Evolutionary conservation across 495 filamentous ascomycete species (phyloP).

Genomic region (Xylaria castorea): DNA sequence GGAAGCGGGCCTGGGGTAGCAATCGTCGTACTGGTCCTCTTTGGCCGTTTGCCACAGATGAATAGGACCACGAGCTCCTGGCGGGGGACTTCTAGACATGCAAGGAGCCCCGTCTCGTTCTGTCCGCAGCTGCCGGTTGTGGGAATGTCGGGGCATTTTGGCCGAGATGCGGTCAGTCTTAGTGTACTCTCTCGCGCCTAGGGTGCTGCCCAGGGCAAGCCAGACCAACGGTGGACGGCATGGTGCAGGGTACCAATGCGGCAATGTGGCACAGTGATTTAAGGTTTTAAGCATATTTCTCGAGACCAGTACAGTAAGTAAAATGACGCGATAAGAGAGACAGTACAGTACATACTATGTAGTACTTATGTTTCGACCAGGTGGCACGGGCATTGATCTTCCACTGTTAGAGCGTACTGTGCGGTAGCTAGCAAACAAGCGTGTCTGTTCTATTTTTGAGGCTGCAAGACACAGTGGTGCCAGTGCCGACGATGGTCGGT

Average conservation of each 20-base stretch:
- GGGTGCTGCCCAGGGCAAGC: slow-evolving; percentile 20
- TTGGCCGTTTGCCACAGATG: neutral
- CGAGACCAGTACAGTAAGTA: slow-evolving; percentile 15
- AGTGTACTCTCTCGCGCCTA: slow-evolving; percentile 15
- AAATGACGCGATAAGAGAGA: slow-evolving; percentile 10
- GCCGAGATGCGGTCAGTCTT: slow-evolving; percentile 27
- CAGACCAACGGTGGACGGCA: slow-evolving; percentile 25
- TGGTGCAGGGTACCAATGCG: slow-evolving; percentile 4
- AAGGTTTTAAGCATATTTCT: slow-evolving; percentile 29
- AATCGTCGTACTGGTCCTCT: neutral
- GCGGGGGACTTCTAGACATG: slow-evolving; percentile 8
- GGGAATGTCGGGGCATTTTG: slow-evolving; percentile 22
- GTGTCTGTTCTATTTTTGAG: slow-evolving; percentile 24
- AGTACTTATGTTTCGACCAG: neutral
- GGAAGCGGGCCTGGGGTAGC: neutral
- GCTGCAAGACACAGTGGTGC: neutral
- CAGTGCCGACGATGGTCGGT: neutral
- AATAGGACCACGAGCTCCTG: neutral
- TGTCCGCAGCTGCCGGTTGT: slow-evolving; percentile 19
- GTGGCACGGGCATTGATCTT: neutral
- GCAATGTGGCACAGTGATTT: slow-evolving; percentile 23
- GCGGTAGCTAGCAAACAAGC: slow-evolving; percentile 9
- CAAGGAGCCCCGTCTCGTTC: neutral
- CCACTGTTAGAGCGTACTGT: slow-evolving; percentile 8
- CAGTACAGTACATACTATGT: too few relatives aligned